Conservation (phyloP, 2,329 filamentous ascomycete species). For the Claviceps pazoutovae region DNA sequence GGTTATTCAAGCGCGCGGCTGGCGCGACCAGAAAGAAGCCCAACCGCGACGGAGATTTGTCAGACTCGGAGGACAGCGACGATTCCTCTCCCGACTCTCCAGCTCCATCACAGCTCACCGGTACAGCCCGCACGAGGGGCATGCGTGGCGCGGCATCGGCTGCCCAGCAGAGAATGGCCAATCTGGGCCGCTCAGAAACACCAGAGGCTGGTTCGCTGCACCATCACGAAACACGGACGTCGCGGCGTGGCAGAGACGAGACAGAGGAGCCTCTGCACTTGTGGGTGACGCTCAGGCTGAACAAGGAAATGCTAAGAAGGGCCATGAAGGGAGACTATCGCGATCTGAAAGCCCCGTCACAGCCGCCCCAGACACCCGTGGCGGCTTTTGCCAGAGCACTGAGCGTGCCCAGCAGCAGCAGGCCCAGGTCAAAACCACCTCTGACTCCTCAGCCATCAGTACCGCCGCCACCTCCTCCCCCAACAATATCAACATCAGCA, state of each 20-base stretch:
- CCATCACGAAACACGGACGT: slow-evolving; percentile 59
- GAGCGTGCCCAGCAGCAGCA: slow-evolving; percentile 16
- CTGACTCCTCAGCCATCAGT: slow-evolving; percentile 18
- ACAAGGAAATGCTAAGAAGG: slow-evolving; percentile 56
- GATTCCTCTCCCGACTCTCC: slow-evolving; percentile 81
- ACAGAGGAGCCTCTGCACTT: slow-evolving; percentile 60
- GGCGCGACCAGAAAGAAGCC: slow-evolving; percentile 44
- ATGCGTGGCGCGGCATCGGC: slow-evolving; percentile 81
- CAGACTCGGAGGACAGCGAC: slow-evolving; percentile 85
- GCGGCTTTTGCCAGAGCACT: slow-evolving; percentile 18
- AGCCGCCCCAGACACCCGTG: slow-evolving; percentile 19
- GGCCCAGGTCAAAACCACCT: slow-evolving; percentile 21
- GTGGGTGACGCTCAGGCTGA: slow-evolving; percentile 62
- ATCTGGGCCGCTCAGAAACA: slow-evolving; percentile 72
- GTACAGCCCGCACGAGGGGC: slow-evolving; percentile 72
- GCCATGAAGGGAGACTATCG: slow-evolving; percentile 41
- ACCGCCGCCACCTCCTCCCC: background rate
- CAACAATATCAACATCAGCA: too few species aligned
- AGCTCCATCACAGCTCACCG: slow-evolving; percentile 56
- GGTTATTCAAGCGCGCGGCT: slow-evolving; percentile 67
- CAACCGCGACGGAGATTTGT: slow-evolving; percentile 51
- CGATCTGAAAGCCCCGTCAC: slow-evolving; percentile 22
- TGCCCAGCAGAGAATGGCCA: slow-evolving; percentile 77
- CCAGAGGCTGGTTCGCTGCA: slow-evolving; percentile 55
- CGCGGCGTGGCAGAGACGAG: slow-evolving; percentile 57